Evolutionary conservation across 2,329 filamentous ascomycete genomes (phyloP), one percentile per base, ranked within the genome.

Genomic region (Fusarium sp.): DNA sequence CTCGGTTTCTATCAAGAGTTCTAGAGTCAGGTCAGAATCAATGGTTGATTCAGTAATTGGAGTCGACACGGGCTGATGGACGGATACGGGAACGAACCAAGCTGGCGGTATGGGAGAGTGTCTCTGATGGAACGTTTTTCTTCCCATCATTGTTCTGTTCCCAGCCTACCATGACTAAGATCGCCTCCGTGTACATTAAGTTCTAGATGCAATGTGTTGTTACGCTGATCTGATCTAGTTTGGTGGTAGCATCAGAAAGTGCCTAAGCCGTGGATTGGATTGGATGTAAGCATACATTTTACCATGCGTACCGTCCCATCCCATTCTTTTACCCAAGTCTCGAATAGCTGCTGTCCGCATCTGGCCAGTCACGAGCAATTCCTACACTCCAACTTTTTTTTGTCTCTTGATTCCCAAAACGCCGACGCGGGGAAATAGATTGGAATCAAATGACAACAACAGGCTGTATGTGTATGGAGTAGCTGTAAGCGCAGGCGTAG

Each of bases 351-450:
- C 28, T 20, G 13, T 8, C 23, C 23, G 23, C 18, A 34, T 26
- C 18, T 15, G 47, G 26, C 60, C 61, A 64, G 44, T 64, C 46
- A 54, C 49, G 33, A 36, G 33, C 49, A 50, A 50, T 45, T 37
- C 37, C 46, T 38, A 57, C 44, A 41, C 54, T 28, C 38, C 57
- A 65, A 68, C 53, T 55, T 56, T 57, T 55, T 23, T 23, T 23
- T 23, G 23, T 23, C 23, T 23, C 23, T 23, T 23, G 23, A 23
- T 23, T 23, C 23, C 23, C 34, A 44, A 16, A 50, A 36, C 10
- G 41, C 61, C 65, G 59, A 59, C 67, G 69, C 69, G 69, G 67
- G 71, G 71, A 69, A 69, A 64, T 62, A 57, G 42, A 52, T 30
- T 30, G 10, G 10, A 30, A 8, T 6, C 28, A 30, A 30, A 10